Conservation (phyloP, 2,329 filamentous ascomycete genomes). For the Aotearoamyces nothofagi region DNA sequence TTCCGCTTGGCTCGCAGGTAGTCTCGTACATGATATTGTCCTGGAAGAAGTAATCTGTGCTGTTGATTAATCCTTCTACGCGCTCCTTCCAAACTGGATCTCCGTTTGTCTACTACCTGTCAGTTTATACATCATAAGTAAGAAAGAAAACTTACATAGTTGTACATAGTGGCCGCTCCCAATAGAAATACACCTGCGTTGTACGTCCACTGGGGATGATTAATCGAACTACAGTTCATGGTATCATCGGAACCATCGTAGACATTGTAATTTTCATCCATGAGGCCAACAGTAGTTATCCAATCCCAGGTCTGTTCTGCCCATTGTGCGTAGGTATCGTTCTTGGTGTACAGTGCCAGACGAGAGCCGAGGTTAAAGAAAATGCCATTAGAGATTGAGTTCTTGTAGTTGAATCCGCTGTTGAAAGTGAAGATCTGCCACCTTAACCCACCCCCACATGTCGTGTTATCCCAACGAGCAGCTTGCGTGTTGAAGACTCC, state of each 20-base stretch:
- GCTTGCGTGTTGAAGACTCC: conserved; percentile 72
- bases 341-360: conserved; percentile 62
- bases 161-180: conserved; percentile 55
- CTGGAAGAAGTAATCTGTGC: conserved; percentile 39
- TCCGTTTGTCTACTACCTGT: conserved; percentile 25
- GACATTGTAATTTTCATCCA: conserved; percentile 42
- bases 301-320: conserved; percentile 60
- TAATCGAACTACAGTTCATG: conserved; percentile 40
- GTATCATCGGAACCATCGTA: conserved; percentile 45
- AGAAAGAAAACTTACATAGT: conserved; percentile 29
- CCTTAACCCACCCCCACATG: conserved; percentile 61
- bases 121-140: background rate
- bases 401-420: conserved; percentile 66
- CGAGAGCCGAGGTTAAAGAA: conserved; percentile 51
- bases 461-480: conserved; percentile 50
- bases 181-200: conserved; percentile 52
- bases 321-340: conserved; percentile 65
- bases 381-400: conserved; percentile 45
- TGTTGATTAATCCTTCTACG: conserved; percentile 38
- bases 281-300: conserved; percentile 40
- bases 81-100: conserved; percentile 39
- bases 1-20: conserved; percentile 44
- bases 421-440: conserved; percentile 84
- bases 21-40: conserved; percentile 47
- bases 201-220: conserved; percentile 53